These are phyloP conservation scores for Salix arbutifolia DNA, from an alignment of 345 rosid species.

Conservation along the genomic window DNA sequence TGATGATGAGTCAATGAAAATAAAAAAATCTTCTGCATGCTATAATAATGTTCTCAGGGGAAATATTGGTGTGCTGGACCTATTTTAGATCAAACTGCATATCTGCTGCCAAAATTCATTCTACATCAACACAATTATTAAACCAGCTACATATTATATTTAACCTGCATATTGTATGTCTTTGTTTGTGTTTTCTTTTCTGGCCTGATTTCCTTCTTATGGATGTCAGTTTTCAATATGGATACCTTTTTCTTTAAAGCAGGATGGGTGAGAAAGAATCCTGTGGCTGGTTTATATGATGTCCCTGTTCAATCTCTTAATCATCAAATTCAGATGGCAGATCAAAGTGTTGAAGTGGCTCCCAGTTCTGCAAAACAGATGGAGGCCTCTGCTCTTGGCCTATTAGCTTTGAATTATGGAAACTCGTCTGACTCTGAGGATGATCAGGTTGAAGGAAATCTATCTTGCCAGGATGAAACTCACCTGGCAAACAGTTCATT, in stretches of 20 bases:
- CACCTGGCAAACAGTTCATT: conserved; percentile 17
- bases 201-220: not conserved
- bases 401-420: conserved; percentile 79
- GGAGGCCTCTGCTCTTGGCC: conserved; percentile 63
- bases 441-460: conserved; percentile 41
- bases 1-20: not conserved
- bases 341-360: conserved; percentile 32
- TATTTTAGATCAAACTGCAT: not conserved
- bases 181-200: not conserved
- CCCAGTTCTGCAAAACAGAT: conserved; percentile 25
- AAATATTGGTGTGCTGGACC: not conserved
- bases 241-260: conserved; percentile 18
- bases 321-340: conserved; percentile 25
- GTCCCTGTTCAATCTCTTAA: conserved; percentile 43
- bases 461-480: conserved; percentile 29
- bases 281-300: conserved; percentile 34
- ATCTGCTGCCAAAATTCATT: not conserved
- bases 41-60: not conserved
- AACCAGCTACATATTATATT: not conserved
- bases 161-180: not conserved
- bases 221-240: conserved; percentile 12
- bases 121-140: not conserved
- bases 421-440: conserved; percentile 92
- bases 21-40: not conserved
- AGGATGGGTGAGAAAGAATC: conserved; percentile 42